phyloP scores from a whole-genome alignment of 108 stramenopile species.

The Nitzschia sp. region DNA sequence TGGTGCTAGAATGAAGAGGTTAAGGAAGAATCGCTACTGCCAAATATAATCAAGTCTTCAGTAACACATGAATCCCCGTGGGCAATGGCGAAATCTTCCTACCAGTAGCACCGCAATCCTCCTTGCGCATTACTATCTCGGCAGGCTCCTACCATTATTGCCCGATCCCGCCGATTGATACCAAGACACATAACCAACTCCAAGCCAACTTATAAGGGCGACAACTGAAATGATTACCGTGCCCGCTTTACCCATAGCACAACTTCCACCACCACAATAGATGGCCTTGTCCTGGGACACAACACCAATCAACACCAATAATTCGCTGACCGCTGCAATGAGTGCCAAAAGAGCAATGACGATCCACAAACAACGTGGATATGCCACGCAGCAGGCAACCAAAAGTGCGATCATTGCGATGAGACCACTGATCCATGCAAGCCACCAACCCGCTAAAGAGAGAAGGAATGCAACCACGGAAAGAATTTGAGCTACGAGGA shows the following conservation, averaged over 20 bases:
- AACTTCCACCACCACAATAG: neutral
- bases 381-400: neutral
- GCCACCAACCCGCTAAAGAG: neutral
- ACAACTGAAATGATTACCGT: neutral
- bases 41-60: no score
- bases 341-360: neutral
- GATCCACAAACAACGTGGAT: neutral
- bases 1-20: no score
- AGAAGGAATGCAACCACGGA: constrained; percentile 1
- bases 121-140: no score
- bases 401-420: neutral
- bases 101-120: no score
- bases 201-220: neutral
- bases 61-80: no score
- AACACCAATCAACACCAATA: neutral
- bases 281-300: neutral
- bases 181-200: neutral
- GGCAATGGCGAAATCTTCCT: no score
- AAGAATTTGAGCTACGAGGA: neutral
- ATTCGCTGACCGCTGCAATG: neutral
- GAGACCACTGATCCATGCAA: neutral
- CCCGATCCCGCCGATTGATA: neutral
- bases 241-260: neutral
- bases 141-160: no score
- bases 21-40: no score